phyloP scores from a whole-genome alignment of 805 yeast genomes.

The Komagataella kurtzmanii region DNA sequence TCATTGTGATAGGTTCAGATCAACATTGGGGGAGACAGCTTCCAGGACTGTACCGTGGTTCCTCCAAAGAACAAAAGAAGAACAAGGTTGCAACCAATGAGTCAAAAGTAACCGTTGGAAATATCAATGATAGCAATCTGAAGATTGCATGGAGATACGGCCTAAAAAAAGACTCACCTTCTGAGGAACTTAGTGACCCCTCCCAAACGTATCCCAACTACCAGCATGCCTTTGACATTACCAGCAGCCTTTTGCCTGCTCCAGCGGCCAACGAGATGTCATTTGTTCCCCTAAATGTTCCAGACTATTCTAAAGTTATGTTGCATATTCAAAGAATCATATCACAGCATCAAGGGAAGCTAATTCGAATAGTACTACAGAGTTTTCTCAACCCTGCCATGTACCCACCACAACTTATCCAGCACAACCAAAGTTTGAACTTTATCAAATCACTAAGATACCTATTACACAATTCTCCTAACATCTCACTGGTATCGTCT shows the following conservation, averaged over 20 bases:
- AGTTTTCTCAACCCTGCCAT: constrained; percentile 68
- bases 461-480: constrained; percentile 30
- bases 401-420: constrained; percentile 38
- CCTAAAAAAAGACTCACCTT: constrained; percentile 22
- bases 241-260: constrained; percentile 54
- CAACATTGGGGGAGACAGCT: constrained; percentile 51
- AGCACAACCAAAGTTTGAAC: constrained; percentile 32
- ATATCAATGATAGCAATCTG: constrained; percentile 36
- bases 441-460: constrained; percentile 48
- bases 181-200: constrained; percentile 12
- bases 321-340: constrained; percentile 30
- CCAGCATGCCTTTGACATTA: constrained; percentile 62
- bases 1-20: constrained; percentile 48
- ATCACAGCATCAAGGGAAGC: constrained; percentile 25
- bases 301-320: constrained; percentile 12
- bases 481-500: constrained; percentile 33
- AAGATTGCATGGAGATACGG: constrained; percentile 95
- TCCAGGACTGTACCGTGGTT: constrained; percentile 68
- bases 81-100: constrained; percentile 42
- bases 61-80: constrained; percentile 52
- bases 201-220: constrained; percentile 35
- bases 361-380: constrained; percentile 62
- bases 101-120: constrained; percentile 54
- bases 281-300: constrained; percentile 26
- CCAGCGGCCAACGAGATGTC: constrained; percentile 51